Evolutionary conservation across 2,329 filamentous ascomycete species (phyloP), one percentile per base, ranked within the genome.

Genomic region (Teratosphaeria zuluensis): DNA sequence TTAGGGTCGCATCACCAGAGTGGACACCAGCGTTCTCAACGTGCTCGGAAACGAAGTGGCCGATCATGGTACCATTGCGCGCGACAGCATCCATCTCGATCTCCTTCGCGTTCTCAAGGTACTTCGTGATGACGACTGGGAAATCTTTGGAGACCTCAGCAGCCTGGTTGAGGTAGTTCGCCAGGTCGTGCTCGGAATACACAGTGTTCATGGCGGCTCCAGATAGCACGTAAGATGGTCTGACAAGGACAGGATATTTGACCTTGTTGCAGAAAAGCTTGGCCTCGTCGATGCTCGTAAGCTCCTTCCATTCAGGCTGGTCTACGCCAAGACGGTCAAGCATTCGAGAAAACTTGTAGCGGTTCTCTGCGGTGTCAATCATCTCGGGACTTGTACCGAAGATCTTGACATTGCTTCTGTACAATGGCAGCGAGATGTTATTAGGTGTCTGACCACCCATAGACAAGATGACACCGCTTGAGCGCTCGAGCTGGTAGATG

Each of bases 1-100:
- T 96, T 61, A 99, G 80, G 1, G 94, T 99, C 31, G 94, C 94
- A 71, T 99, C 94, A 76, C 94, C 94, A 63, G 94, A 99, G 77
- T 99, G 94, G 9, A 99, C 94, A 79, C 94, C 94, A 21, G 94
- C 94, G 68, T 97, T 97, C 76, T 99, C 94, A 51, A 99, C 94
- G 74, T 99, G 94, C 79, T 99, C 94, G 0, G 92, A 97, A 71
- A 99, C 90, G 76, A 97, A 97, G 74, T 97, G 94, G 12, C 92
- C 91, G 59, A 96, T 84, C 76, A 97, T 88, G 57, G 83, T 86
- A 70, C 94, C 94, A 66, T 95, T 88, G 68, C 86, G 87, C 57
- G 92, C 94, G 52, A 99, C 94, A 48, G 94, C 94, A 68, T 99
- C 94, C 94, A 99, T 97, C 76, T 99, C 94, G 63, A 99, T 97